Base-by-base conservation (phyloP, 495 filamentous ascomycete genomes). In the Podospora comata region DNA sequence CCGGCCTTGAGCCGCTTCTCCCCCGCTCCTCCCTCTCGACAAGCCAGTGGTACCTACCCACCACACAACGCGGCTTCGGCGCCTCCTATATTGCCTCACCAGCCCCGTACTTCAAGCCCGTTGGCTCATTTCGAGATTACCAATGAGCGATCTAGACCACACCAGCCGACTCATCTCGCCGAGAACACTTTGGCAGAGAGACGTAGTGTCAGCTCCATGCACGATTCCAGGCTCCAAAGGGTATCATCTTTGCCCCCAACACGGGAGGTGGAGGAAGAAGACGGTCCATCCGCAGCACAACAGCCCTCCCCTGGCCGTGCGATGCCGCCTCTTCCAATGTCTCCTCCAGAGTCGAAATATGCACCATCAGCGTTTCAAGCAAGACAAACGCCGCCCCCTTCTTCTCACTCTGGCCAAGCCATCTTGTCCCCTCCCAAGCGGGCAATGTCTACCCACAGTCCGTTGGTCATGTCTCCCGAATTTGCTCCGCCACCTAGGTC, bases 71-170 rank as follows among this genome's bases (percentile, higher is more conserved):
- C 72, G 70, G 77, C 78, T 61, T 71, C 75, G 5, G 73, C 54
- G 4, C 79, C 85, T 30, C 82, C 85, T 4, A 68, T 83, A 4
- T 79, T 92, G 72, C 84, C 90, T 15, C 92, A 93, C 77, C 91
- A 91, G 66, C 92, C 92, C 9, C 87, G 92, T 64, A 95, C 92
- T 20, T 95, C 91, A 20, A 96, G 92, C 73, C 93, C 92, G 13
- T 81, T 96, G 32, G 93, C 91, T 20, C 88, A 93, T 72, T 86
- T 84, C 55, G 80, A 85, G 73, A 77, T 82, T 19, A 81, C 78
- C 27, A 78, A 81, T 62, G 83, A 84, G 68, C 76, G 72, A 67
- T 30, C 78, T 3, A 75, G 79, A 55, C 65, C 79, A 6, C 73
- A 74, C 60, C 65, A 75, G 13, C 20, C 64, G 4, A 65, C 66